phyloP scores from a whole-genome alignment of 441 rosid species.

The Pelargonium australe region DNA sequence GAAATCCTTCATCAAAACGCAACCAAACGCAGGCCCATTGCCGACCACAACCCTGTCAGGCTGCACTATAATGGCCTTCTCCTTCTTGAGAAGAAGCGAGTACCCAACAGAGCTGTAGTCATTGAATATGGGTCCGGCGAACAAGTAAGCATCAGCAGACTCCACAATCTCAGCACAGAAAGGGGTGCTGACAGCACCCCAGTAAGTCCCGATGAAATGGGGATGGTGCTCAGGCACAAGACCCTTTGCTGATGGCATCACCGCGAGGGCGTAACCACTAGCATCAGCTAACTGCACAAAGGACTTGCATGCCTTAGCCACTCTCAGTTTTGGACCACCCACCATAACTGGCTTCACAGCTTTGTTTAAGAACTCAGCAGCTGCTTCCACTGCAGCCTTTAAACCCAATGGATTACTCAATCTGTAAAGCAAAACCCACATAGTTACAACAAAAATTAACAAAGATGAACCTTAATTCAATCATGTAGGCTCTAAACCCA shows the following conservation, averaged over 20 bases:
- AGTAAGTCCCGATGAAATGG: constrained; percentile 46
- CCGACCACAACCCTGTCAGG: constrained; percentile 69
- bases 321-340: constrained; percentile 72
- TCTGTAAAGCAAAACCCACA: constrained; percentile 27
- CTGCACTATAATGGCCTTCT: constrained; percentile 72
- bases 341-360: constrained; percentile 83
- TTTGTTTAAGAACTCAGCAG: constrained; percentile 71
- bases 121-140: constrained; percentile 84
- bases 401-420: constrained; percentile 57
- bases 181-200: constrained; percentile 85
- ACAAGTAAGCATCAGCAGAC: constrained; percentile 83
- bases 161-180: constrained; percentile 87
- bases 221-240: constrained; percentile 69
- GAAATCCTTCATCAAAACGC: constrained; percentile 81
- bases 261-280: constrained; percentile 57
- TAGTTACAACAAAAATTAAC: background rate
- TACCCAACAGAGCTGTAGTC: constrained; percentile 91
- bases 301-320: constrained; percentile 49
- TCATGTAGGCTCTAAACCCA: background rate
- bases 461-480: background rate
- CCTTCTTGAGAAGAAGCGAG: constrained; percentile 85
- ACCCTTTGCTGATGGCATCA: constrained; percentile 88
- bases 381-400: constrained; percentile 75
- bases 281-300: constrained; percentile 75
- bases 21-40: constrained; percentile 82